Evolutionary conservation across 768 basidiomycete species (phyloP).

Genomic region (Calocera cornea): DNA sequence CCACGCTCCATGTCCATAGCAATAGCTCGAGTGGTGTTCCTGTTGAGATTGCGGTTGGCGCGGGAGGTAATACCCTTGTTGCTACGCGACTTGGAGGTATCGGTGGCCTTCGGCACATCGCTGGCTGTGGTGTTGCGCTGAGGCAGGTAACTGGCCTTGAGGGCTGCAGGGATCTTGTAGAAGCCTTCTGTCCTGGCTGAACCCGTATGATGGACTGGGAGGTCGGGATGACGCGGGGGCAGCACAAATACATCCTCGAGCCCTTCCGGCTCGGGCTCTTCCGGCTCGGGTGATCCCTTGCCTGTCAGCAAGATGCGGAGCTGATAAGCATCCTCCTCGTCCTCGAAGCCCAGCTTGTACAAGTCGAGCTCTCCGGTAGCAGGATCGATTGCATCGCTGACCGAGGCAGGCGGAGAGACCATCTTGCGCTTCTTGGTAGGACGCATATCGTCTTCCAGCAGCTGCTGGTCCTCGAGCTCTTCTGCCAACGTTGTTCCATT

Average conservation of each 20-base stretch:
- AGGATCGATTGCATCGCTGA: neutral
- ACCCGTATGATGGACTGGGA: conserved; percentile 68
- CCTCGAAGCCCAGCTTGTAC: conserved; percentile 21
- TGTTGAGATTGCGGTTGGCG: neutral
- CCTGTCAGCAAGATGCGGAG: conserved; percentile 6
- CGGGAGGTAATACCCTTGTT: conserved; percentile 2
- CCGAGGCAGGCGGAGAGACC: neutral
- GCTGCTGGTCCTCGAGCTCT: neutral
- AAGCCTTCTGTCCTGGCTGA: conserved; percentile 88
- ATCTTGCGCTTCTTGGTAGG: neutral
- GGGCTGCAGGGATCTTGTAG: conserved; percentile 84
- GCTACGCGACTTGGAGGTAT: neutral
- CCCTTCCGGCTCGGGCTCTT: conserved; percentile 9
- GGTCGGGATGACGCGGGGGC: conserved; percentile 24
- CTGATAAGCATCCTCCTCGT: conserved; percentile 27
- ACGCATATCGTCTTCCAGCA: neutral
- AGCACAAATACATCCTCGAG: conserved; percentile 16
- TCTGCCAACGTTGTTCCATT: conserved; percentile 1
- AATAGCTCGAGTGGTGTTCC: neutral
- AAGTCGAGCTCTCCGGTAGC: conserved; percentile 17
- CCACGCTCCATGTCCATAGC: conserved; percentile 2
- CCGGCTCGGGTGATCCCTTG: conserved; percentile 13
- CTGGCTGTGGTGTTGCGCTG: conserved; percentile 38
- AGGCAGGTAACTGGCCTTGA: conserved; percentile 84
- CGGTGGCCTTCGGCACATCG: conserved; percentile 7